Evolutionary conservation across 1,284 basidiomycete genomes (phyloP).

Genomic region (Omphalotus olearius): DNA sequence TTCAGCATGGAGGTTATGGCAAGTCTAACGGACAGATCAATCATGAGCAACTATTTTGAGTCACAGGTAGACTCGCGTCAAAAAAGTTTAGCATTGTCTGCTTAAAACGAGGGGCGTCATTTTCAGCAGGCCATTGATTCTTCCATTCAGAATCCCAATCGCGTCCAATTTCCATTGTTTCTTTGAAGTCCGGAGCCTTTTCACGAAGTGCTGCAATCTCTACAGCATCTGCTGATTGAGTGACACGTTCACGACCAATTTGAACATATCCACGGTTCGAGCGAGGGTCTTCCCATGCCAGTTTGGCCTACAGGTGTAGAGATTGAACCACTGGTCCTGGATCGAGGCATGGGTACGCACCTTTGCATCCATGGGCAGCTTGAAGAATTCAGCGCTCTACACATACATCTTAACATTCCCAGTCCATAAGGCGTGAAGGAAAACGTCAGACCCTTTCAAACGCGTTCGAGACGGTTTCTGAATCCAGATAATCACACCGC

Average conservation of each 20-base stretch:
- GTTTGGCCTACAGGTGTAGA: conserved; percentile 35
- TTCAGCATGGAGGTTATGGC: conserved; percentile 68
- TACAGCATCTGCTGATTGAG: conserved; percentile 63
- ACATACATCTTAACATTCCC: not conserved
- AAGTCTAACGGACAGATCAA: conserved; percentile 39
- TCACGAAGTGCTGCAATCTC: conserved; percentile 73
- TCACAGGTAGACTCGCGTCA: conserved; percentile 35
- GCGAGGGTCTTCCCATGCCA: conserved; percentile 79
- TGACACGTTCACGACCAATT: conserved; percentile 77
- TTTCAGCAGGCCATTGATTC: conserved; percentile 76
- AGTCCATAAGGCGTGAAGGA: not conserved
- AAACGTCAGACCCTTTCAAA: conserved; percentile 52
- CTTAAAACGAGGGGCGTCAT: conserved; percentile 63
- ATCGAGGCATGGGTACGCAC: conserved; percentile 25
- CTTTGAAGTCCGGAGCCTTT: conserved; percentile 76
- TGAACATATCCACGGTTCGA: conserved; percentile 81
- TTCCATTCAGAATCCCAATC: conserved; percentile 73
- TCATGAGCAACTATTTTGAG: not conserved
- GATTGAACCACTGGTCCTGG: not conserved
- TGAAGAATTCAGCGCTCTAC: conserved; percentile 74
- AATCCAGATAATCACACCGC: not conserved
- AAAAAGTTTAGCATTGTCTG: conserved; percentile 72
- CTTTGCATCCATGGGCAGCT: conserved; percentile 60
- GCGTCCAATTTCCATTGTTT: conserved; percentile 82
- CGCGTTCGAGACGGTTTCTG: conserved; percentile 45